Conservation (phyloP, 2,329 filamentous ascomycete genomes). For the Verticillium isaacii region DNA sequence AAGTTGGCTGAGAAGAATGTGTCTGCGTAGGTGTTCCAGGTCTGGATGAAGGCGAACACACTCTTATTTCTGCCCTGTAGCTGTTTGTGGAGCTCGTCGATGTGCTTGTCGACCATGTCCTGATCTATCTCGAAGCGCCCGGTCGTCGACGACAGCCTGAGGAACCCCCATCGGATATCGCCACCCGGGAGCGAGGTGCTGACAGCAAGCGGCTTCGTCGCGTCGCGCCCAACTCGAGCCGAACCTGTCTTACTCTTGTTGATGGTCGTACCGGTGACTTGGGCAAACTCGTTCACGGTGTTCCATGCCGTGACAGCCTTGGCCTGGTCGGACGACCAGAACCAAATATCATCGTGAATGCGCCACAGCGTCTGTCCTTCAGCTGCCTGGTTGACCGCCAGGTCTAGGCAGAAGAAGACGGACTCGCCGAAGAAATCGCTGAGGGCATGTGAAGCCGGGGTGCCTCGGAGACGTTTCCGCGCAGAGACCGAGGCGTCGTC, state of each 20-base stretch:
- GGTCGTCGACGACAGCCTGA: constrained; percentile 45
- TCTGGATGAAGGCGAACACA: constrained; percentile 37
- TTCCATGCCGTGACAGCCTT: constrained; percentile 55
- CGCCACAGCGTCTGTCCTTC: constrained; percentile 52
- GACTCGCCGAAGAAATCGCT: constrained; percentile 57
- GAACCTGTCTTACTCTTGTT: constrained; percentile 48
- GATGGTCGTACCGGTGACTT: constrained; percentile 51
- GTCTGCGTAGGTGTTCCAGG: constrained; percentile 48
- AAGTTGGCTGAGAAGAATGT: constrained; percentile 51
- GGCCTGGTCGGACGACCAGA: constrained; percentile 52
- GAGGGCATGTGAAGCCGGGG: constrained; percentile 55
- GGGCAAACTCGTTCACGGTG: constrained; percentile 48
- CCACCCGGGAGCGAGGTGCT: constrained; percentile 37
- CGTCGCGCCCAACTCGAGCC: constrained; percentile 30
- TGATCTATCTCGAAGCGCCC: constrained; percentile 58
- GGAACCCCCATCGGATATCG: constrained; percentile 49
- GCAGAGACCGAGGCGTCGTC: constrained; percentile 40
- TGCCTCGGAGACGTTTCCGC: constrained; percentile 47
- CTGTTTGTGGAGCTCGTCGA: constrained; percentile 53
- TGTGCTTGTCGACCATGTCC: constrained; percentile 52
- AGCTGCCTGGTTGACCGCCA: constrained; percentile 55
- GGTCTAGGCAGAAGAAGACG: constrained; percentile 61
- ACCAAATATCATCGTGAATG: constrained; percentile 61
- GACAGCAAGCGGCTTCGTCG: constrained; percentile 12
- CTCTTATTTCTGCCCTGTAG: constrained; percentile 48